Evolutionary conservation across 2,329 filamentous ascomycete species (phyloP).

Genomic region (Alternaria longipes): DNA sequence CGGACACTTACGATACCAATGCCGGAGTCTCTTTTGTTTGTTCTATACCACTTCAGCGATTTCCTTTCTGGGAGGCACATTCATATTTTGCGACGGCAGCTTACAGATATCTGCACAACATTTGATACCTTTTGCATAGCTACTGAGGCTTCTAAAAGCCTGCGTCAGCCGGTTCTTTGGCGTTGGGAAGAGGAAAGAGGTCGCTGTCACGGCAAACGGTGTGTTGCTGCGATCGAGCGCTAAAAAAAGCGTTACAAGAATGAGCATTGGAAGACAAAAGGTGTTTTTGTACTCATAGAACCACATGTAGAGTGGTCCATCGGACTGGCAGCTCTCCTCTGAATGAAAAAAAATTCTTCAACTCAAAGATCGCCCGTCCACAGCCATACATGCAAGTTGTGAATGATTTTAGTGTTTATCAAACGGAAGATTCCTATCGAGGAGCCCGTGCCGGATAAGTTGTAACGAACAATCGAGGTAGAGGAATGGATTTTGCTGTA

Average conservation of each 20-base stretch:
- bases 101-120: slow-evolving; percentile 16
- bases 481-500: no score
- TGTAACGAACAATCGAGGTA: no score
- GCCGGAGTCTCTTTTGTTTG: slow-evolving; percentile 36
- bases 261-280: slow-evolving; percentile 15
- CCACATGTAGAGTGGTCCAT: slow-evolving; percentile 15
- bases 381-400: background rate
- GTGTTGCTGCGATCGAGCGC: slow-evolving; percentile 15
- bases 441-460: no score
- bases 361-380: background rate
- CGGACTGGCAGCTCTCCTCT: slow-evolving; percentile 11
- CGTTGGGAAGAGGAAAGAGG: slow-evolving; percentile 19
- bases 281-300: slow-evolving; percentile 26
- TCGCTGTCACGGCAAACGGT: slow-evolving; percentile 19
- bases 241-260: slow-evolving; percentile 20
- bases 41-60: slow-evolving; percentile 55
- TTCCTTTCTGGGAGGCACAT: slow-evolving; percentile 70
- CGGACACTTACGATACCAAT: slow-evolving; percentile 46
- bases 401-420: background rate
- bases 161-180: slow-evolving; percentile 19
- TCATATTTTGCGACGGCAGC: slow-evolving; percentile 9
- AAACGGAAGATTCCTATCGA: no score
- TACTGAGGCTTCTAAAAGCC: slow-evolving; percentile 10
- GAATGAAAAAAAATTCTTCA: slow-evolving; percentile 18
- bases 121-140: slow-evolving; percentile 19